Evolutionary conservation across 495 filamentous ascomycete genomes (phyloP).

Genomic region (Neurospora tetraspora): DNA sequence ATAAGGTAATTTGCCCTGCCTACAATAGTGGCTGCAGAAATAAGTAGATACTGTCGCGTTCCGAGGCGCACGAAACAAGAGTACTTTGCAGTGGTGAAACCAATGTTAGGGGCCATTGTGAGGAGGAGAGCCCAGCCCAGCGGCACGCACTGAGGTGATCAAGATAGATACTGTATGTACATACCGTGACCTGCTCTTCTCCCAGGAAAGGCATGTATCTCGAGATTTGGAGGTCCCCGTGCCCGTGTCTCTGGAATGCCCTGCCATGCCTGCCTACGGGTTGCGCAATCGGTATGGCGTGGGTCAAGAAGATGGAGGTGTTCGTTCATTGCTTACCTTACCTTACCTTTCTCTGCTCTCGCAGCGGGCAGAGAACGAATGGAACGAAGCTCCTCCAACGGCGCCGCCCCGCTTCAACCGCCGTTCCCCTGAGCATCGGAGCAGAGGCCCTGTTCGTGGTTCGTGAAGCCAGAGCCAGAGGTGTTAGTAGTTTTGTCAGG

Average conservation of each 20-base stretch:
- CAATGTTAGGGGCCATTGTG: conserved; percentile 1
- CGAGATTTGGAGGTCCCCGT: not conserved
- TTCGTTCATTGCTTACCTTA: not conserved
- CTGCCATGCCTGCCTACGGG: not conserved
- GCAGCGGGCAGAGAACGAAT: not conserved
- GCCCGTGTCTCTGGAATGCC: not conserved
- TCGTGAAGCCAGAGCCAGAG: not conserved
- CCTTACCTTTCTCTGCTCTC: not conserved
- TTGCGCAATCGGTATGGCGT: not conserved
- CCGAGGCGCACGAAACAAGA: conserved; percentile 15
- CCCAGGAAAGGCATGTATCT: not conserved
- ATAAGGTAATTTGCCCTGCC: not conserved
- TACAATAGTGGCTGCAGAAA: conserved; percentile 1
- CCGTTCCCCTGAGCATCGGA: not conserved
- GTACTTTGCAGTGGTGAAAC: conserved; percentile 16
- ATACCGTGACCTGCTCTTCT: not conserved
- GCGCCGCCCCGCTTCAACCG: not conserved
- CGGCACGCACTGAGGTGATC: not conserved
- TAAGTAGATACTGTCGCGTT: conserved; percentile 12
- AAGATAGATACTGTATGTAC: not conserved
- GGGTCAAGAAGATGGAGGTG: not conserved
- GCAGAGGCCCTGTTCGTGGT: not conserved
- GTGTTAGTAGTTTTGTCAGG: not conserved
- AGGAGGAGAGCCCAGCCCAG: not conserved
- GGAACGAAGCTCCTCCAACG: not conserved